Evolutionary conservation across 2,329 filamentous ascomycete genomes (phyloP).

Genomic region (Cryoendolithus antarcticus): DNA sequence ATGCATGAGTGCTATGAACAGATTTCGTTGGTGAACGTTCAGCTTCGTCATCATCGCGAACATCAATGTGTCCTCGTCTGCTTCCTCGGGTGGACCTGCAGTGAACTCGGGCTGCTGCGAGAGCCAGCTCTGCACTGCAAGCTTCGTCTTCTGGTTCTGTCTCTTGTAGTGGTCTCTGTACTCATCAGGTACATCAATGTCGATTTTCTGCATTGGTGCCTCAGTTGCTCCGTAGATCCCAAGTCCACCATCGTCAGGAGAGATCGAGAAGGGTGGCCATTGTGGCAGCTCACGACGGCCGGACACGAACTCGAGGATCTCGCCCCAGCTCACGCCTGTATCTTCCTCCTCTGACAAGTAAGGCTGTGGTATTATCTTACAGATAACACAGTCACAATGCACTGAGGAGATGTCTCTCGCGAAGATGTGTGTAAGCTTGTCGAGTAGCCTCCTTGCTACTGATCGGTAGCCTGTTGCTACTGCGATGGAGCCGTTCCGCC

Average conservation of each 20-base stretch:
- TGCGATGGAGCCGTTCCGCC: constrained; percentile 76
- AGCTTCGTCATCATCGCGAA: constrained; percentile 91
- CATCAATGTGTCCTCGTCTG: constrained; percentile 85
- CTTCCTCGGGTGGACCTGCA: constrained; percentile 67
- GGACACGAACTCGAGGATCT: constrained; percentile 85
- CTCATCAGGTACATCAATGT: constrained; percentile 88
- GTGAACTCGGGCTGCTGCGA: constrained; percentile 63
- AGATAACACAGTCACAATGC: constrained; percentile 78
- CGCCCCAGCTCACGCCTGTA: constrained; percentile 80
- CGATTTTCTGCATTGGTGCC: constrained; percentile 64
- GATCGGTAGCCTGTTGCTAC: constrained; percentile 96
- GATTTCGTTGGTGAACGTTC: constrained; percentile 58
- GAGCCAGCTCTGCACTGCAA: constrained; percentile 86
- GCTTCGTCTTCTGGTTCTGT: constrained; percentile 83
- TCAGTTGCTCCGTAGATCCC: constrained; percentile 42
- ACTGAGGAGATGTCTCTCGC: constrained; percentile 80
- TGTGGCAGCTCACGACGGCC: constrained; percentile 72
- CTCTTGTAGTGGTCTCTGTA: constrained; percentile 85
- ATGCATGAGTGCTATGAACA: constrained; percentile 69
- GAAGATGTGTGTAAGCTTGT: constrained; percentile 88
- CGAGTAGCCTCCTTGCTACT: constrained; percentile 74
- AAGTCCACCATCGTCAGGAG: constrained; percentile 43
- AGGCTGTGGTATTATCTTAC: constrained; percentile 40
- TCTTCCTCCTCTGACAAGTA: constrained; percentile 39
- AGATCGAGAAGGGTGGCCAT: constrained; percentile 77